Conservation (phyloP, 2,329 filamentous ascomycete species). For the Epichloe sylvatica region DNA sequence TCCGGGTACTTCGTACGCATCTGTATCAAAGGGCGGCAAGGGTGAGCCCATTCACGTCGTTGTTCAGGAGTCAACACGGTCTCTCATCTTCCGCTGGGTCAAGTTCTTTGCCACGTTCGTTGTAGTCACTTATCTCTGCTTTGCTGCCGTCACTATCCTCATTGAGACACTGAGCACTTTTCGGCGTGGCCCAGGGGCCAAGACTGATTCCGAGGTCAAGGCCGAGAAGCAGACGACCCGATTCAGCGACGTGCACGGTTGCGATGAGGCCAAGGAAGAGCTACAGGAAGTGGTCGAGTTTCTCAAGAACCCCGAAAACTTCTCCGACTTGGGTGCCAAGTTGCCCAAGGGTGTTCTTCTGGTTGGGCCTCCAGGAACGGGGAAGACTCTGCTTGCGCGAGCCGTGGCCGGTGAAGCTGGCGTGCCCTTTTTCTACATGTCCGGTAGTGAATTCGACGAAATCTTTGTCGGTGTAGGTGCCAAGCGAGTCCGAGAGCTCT, state of each 20-base stretch:
- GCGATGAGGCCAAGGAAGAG: slow-evolving; percentile 96
- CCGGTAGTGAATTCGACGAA: slow-evolving; percentile 95
- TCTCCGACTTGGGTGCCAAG: slow-evolving; percentile 88
- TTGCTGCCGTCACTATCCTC: slow-evolving; percentile 67
- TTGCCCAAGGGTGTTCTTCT: slow-evolving; percentile 92
- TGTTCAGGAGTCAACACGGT: slow-evolving; percentile 76
- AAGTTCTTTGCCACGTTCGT: slow-evolving; percentile 72
- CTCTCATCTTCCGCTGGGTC: slow-evolving; percentile 76
- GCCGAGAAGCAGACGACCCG: slow-evolving; percentile 83
- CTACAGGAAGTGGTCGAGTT: slow-evolving; percentile 95
- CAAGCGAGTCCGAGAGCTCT: slow-evolving; percentile 92
- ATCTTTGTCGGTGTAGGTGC: slow-evolving; percentile 95
- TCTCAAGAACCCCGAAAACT: slow-evolving; percentile 80
- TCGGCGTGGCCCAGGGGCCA: slow-evolving; percentile 57
- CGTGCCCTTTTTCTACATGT: slow-evolving; percentile 99
- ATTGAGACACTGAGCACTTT: slow-evolving; percentile 69
- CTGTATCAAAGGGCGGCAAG: slow-evolving; percentile 48
- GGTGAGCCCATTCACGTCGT: slow-evolving; percentile 87
- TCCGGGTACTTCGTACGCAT: slow-evolving; percentile 8
- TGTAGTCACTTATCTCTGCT: slow-evolving; percentile 62
- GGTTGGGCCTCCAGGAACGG: slow-evolving; percentile 89
- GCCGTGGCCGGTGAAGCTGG: slow-evolving; percentile 94
- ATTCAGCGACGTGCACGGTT: slow-evolving; percentile 90
- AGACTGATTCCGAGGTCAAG: slow-evolving; percentile 70
- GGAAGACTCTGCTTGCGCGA: slow-evolving; percentile 89